Evolutionary conservation across 495 filamentous ascomycete genomes (phyloP).

Genomic region (Rusavskia elegans): DNA sequence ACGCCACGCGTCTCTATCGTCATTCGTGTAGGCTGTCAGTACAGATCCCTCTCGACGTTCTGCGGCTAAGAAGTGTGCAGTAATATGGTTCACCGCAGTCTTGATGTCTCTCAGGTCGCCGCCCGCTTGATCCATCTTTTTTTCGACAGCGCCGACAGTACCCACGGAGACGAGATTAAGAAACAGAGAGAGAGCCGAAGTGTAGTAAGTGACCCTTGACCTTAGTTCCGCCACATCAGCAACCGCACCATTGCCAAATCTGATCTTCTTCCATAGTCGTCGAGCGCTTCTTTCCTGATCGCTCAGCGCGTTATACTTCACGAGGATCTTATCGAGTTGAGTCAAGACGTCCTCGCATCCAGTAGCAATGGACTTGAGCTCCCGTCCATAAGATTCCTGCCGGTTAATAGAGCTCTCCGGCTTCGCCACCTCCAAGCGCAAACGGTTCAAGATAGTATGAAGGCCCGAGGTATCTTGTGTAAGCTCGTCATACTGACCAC

Average conservation of each 20-base stretch:
- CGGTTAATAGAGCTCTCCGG: not conserved
- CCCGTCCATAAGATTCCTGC: not conserved
- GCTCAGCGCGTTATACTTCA: conserved; percentile 6
- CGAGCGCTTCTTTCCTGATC: not conserved
- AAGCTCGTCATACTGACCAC: conserved; percentile 12
- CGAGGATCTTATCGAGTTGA: conserved; percentile 1
- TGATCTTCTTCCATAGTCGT: conserved; percentile 5
- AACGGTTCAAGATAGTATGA: conserved; percentile 1
- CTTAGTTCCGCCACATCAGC: conserved; percentile 2
- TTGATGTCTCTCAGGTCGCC: conserved; percentile 7
- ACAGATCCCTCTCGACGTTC: conserved; percentile 16
- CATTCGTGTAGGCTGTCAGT: conserved; percentile 20
- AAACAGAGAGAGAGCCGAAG: conserved; percentile 2
- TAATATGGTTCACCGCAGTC: conserved; percentile 16
- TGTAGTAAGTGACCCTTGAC: conserved; percentile 2
- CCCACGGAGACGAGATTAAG: conserved; percentile 5
- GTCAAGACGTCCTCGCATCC: conserved; percentile 2
- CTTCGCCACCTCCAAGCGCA: conserved; percentile 1
- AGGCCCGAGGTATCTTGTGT: not conserved
- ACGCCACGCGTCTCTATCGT: conserved; percentile 34
- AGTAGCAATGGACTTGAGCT: not conserved
- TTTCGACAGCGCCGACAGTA: conserved; percentile 7
- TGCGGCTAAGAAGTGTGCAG: conserved; percentile 22
- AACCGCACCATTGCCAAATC: conserved; percentile 5
- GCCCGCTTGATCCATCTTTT: conserved; percentile 8